A percentile compares a stretch with the other conserved stretches of the same genome.
phyloP scores from a whole-genome alignment of 305 asterid species.

The Nicotiana rustica region DNA sequence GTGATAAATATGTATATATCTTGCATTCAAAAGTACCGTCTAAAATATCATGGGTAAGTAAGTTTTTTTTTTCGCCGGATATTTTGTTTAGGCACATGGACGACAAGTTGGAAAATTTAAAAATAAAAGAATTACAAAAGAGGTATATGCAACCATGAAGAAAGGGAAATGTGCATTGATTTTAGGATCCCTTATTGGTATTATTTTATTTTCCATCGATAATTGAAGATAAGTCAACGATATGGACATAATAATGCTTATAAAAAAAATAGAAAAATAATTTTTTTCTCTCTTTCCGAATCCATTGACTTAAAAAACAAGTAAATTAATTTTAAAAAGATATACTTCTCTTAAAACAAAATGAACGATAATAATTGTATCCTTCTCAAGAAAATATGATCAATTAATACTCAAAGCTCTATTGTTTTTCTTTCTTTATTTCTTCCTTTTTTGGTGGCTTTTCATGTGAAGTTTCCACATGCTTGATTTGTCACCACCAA shows the following conservation, averaged over 20 bases:
- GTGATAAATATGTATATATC: no score
- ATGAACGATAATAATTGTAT: no score
- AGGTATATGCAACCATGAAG: neutral
- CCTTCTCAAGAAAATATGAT: neutral
- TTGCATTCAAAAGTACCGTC: no score
- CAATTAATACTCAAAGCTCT: neutral
- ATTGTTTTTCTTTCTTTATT: neutral
- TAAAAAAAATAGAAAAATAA: no score
- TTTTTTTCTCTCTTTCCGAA: no score
- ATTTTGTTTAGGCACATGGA: neutral
- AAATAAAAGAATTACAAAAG: neutral
- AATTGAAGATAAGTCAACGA: neutral
- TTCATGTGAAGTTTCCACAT: neutral
- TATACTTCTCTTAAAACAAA: no score
- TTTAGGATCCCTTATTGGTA: neutral
- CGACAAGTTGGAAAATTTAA: neutral
- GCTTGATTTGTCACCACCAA: neutral
- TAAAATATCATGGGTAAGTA: no score
- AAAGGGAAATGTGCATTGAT: neutral
- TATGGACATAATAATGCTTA: no score
- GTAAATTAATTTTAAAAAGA: no score
- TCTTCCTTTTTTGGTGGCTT: neutral
- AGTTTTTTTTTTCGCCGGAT: no score
- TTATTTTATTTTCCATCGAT: neutral
- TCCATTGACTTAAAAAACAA: no score